Evolutionary conservation across 2,329 filamentous ascomycete species (phyloP), one percentile per base, ranked within the genome.

Genomic region (Emmonsiellopsis sp.): DNA sequence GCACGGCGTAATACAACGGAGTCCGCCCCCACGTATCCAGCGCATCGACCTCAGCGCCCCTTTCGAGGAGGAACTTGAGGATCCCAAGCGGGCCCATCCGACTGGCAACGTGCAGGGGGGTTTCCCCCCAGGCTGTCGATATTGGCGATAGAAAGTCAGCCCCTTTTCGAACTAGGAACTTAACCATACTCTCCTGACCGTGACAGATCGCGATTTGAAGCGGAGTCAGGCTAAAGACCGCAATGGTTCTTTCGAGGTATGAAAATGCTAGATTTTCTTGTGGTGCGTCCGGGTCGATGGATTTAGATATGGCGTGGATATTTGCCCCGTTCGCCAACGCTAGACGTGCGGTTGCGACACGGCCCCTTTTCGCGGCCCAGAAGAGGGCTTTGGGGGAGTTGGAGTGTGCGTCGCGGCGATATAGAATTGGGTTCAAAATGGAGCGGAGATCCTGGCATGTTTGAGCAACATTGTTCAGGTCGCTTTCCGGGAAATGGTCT

Each of bases 121-220:
- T 15, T 8, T n/a, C 30, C 1, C 15, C 40, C 13, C 15, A 26
- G 26, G 32, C 26, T 5, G 16, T 30, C 40, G 51, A 7, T 32
- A 30, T 46, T 10, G 43, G 44, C 8, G 2, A 38, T 16, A 54
- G 41, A 26, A 57, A n/a, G 13, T 55, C 47, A 8, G 55, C 57
- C n/a, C 55, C 55, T 34, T 63, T 61, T 26, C 61, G 57, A 7
- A 68, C 49, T 20, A 68, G 58, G 46, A 65, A 52, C 30, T 55
- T 56, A 4, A 64, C 59, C 9, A 67, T 57, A 35, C 58, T 59
- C 42, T 56, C 55, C 26, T 61, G 59, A 6, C 59, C 59, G 13
- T 62, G 30, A 55, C 20, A 54, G 50, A 50, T 57, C 54, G 65
- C 65, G 35, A 60, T 58, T 26, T 62, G 64, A 38, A 63, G 53